Evolutionary conservation across 140 eudicot species (phyloP).

Genomic region (Anethum foeniculum): DNA sequence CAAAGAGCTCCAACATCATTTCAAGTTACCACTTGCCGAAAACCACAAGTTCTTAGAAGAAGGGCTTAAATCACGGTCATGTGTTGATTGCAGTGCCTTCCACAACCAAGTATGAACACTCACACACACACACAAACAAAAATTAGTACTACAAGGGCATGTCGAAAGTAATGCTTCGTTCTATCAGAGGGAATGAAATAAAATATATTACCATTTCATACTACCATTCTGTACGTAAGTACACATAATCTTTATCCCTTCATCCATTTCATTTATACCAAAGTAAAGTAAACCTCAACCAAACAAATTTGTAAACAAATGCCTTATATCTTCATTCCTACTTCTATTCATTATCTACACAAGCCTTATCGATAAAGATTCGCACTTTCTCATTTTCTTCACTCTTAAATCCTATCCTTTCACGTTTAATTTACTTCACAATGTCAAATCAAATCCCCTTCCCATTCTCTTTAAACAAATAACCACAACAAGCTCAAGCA

Average conservation of each 20-base stretch:
- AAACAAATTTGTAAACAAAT: background rate
- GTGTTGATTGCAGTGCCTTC: background rate
- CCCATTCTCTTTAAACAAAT: background rate
- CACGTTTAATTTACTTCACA: background rate
- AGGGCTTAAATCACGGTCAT: background rate
- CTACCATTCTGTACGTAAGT: no score
- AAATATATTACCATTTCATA: no score
- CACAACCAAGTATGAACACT: background rate
- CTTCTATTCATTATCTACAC: background rate
- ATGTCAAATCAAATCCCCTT: background rate
- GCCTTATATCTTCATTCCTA: background rate
- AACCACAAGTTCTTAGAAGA: background rate
- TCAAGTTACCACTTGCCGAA: background rate
- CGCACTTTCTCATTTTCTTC: background rate
- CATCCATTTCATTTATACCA: background rate
- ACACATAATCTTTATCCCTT: background rate
- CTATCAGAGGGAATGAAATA: background rate
- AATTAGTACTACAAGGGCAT: background rate
- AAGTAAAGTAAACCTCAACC: background rate
- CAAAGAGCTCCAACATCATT: background rate
- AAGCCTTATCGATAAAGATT: background rate
- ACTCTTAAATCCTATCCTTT: background rate
- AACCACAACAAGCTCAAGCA: background rate
- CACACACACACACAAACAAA: background rate
- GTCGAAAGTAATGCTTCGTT: background rate